These are phyloP conservation scores for Endotrypanum monterogeii DNA, from an alignment of 208 protist genomes.

Conservation along the genomic window DNA sequence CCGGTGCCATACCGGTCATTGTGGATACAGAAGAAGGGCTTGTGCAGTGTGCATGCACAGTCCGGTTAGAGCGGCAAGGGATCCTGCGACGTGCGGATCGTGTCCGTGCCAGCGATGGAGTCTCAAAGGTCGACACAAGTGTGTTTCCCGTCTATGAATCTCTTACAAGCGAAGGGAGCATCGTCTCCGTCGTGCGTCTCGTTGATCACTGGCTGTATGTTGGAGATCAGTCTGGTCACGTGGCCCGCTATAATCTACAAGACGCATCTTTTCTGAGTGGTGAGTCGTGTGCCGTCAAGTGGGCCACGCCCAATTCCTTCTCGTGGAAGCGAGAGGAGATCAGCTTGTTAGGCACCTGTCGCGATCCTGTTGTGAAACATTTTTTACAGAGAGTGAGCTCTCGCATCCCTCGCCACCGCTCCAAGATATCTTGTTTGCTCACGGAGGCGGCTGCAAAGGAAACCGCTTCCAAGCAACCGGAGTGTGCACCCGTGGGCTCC, in stretches of 20 bases:
- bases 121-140: not conserved
- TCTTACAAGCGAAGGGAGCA: not conserved
- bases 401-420: conserved; percentile 21
- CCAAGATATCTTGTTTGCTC: conserved; percentile 1
- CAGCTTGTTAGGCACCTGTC: not conserved
- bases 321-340: not conserved
- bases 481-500: not conserved
- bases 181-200: conserved; percentile 19
- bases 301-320: not conserved
- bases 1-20: conserved; percentile 12
- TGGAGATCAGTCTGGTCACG: conserved; percentile 23
- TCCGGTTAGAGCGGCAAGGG: conserved; percentile 12
- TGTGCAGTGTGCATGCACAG: conserved; percentile 3
- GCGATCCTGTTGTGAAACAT: not conserved
- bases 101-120: not conserved
- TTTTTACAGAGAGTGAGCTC: conserved; percentile 1
- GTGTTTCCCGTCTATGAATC: not conserved
- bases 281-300: not conserved
- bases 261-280: conserved; percentile 6
- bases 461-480: not conserved
- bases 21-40: not conserved
- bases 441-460: not conserved
- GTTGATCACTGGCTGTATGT: conserved; percentile 31
- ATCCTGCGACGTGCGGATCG: conserved; percentile 15
- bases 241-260: conserved; percentile 28